Conservation (phyloP, 257 asterid genomes). For the Striga asiatica region DNA sequence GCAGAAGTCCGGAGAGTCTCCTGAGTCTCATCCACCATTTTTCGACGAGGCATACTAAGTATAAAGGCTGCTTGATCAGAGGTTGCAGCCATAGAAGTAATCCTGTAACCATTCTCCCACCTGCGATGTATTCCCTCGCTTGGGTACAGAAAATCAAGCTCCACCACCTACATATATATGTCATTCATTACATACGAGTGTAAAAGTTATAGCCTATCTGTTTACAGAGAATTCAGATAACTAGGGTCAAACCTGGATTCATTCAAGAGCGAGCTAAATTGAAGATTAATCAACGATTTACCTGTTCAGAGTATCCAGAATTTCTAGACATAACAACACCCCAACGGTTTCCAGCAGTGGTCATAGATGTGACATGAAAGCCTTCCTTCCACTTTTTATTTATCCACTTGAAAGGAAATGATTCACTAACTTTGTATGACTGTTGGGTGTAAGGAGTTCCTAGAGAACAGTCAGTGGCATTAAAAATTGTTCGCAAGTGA, state of each 20-base stretch:
- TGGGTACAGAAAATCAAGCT: slow-evolving; percentile 91
- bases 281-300: slow-evolving; percentile 12
- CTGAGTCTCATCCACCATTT: slow-evolving; percentile 87
- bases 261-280: no score
- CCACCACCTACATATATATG: slow-evolving; percentile 76
- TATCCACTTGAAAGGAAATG: slow-evolving; percentile 97
- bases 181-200: neutral
- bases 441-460: slow-evolving; percentile 97
- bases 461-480: slow-evolving; percentile 12
- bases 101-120: slow-evolving; percentile 90
- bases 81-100: slow-evolving; percentile 92
- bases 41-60: slow-evolving; percentile 81
- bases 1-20: slow-evolving; percentile 95
- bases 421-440: slow-evolving; percentile 94
- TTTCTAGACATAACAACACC: slow-evolving; percentile 98
- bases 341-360: slow-evolving; percentile 99
- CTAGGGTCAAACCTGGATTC: neutral
- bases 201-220: no score
- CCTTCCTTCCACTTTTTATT: slow-evolving; percentile 99
- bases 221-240: neutral
- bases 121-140: slow-evolving; percentile 95
- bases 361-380: slow-evolving; percentile 95
- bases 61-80: slow-evolving; percentile 87
- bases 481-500: neutral
- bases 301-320: slow-evolving; percentile 93